Percentiles rank a stretch among this genome's conserved stretches.
Conservation (phyloP, 257 asterid genomes). For the Handroanthus guayacan region DNA sequence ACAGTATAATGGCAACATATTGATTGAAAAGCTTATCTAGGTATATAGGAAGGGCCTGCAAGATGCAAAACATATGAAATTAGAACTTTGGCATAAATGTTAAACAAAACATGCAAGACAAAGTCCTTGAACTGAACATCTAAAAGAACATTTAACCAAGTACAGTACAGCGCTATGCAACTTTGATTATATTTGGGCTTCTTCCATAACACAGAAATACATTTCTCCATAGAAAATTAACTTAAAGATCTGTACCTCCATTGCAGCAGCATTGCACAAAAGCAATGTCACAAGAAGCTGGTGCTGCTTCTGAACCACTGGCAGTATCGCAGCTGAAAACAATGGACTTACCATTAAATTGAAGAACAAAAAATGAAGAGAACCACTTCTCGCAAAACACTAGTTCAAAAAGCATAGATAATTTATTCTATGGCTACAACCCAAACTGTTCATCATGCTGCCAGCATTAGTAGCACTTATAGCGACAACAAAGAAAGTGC, state of each 20-base stretch:
- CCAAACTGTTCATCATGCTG: neutral
- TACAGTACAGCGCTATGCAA: slow-evolving; percentile 18
- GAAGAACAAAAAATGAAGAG: neutral
- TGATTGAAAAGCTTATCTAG: slow-evolving; percentile 80
- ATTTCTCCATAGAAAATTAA: slow-evolving; percentile 9
- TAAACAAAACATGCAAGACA: neutral
- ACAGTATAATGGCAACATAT: slow-evolving; percentile 74
- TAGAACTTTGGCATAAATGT: neutral
- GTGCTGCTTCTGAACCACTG: slow-evolving; percentile 97
- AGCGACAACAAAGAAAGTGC: neutral
- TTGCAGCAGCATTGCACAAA: slow-evolving; percentile 87
- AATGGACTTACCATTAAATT: slow-evolving; percentile 33
- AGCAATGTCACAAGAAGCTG: slow-evolving; percentile 97
- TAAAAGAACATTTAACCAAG: slow-evolving; percentile 4
- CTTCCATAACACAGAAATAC: neutral
- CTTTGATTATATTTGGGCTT: neutral
- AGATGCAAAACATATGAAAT: slow-evolving; percentile 22
- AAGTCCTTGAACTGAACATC: slow-evolving; percentile 7
- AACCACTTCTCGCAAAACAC: slow-evolving; percentile 8
- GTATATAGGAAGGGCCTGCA: slow-evolving; percentile 87
- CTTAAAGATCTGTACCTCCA: slow-evolving; percentile 69
- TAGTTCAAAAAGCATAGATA: neutral
- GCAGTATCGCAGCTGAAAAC: slow-evolving; percentile 78
- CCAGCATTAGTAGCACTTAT: slow-evolving; percentile 1
- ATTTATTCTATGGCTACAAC: neutral